These are phyloP conservation scores for Vitis cinerea DNA, from an alignment of 164 flowering plant genomes.

Conservation along the genomic window DNA sequence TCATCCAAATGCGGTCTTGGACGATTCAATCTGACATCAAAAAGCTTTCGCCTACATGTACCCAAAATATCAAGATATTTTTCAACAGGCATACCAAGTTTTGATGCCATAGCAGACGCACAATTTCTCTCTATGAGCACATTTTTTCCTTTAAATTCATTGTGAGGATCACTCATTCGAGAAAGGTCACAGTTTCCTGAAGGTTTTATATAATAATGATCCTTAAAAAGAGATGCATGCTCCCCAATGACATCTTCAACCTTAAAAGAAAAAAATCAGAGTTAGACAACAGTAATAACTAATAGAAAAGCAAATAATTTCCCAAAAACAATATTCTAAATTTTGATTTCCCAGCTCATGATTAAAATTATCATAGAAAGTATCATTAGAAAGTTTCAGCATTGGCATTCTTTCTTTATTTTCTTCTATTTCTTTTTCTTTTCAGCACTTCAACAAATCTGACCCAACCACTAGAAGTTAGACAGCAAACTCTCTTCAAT, in stretches of 20 bases:
- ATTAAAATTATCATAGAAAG: too few relatives aligned
- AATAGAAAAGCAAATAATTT: background rate
- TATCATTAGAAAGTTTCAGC: too few relatives aligned
- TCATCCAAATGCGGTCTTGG: constrained; percentile 94
- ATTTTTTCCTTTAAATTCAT: constrained; percentile 79
- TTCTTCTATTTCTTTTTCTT: too few relatives aligned
- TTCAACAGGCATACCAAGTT: constrained; percentile 49
- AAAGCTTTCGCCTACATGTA: constrained; percentile 55
- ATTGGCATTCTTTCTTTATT: too few relatives aligned
- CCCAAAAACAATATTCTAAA: background rate
- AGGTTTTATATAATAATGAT: constrained; percentile 78
- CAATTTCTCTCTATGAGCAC: constrained; percentile 74
- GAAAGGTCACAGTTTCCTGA: constrained; percentile 94
- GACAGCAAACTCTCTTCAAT: too few relatives aligned
- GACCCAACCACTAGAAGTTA: too few relatives aligned
- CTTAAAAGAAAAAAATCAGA: constrained; percentile 29
- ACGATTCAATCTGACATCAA: constrained; percentile 57
- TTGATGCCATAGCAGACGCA: constrained; percentile 58
- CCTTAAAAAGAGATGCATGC: constrained; percentile 65
- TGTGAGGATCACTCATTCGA: constrained; percentile 83
- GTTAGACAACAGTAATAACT: background rate
- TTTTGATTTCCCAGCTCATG: too few relatives aligned
- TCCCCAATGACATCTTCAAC: constrained; percentile 75
- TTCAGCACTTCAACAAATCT: too few relatives aligned
- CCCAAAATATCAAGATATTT: constrained; percentile 65